Percentiles rank a stretch among this genome's conserved stretches.
Conservation (phyloP, 1,284 basidiomycete species). For the Sporisorium iseilematis-ciliati region DNA sequence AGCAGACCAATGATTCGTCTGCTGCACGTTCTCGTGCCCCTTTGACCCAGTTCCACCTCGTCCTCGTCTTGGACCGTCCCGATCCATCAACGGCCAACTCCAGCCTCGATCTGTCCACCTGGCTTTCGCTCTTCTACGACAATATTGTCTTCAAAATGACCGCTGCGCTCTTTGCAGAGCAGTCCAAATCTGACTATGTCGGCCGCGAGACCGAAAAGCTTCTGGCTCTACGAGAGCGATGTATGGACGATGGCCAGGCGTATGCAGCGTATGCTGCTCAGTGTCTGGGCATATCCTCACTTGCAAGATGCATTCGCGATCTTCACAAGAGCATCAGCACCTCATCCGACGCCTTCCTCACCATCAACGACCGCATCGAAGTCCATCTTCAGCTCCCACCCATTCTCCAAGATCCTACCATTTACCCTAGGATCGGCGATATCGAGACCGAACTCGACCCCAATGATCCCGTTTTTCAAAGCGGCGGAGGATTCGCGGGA, state of each 20-base stretch:
- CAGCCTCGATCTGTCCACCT: conserved; percentile 53
- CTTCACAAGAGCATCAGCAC: conserved; percentile 59
- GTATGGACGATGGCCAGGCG: conserved; percentile 57
- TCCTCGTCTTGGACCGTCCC: conserved; percentile 65
- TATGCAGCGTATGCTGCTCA: conserved; percentile 52
- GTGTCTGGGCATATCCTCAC: conserved; percentile 56
- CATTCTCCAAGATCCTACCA: conserved; percentile 55
- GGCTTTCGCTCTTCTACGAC: conserved; percentile 65
- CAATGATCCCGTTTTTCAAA: conserved; percentile 58
- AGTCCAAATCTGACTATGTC: conserved; percentile 56
- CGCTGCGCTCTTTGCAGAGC: conserved; percentile 64
- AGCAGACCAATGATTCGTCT: conserved; percentile 13
- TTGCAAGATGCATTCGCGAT: conserved; percentile 56
- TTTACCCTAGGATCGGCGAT: conserved; percentile 49
- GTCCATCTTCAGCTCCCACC: conserved; percentile 65
- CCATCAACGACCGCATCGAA: conserved; percentile 62
- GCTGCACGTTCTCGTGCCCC: conserved; percentile 18
- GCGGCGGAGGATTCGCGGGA: conserved; percentile 50
- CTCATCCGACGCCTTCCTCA: conserved; percentile 56
- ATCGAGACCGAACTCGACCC: conserved; percentile 63
- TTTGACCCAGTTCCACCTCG: conserved; percentile 63
- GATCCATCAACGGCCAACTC: conserved; percentile 56
- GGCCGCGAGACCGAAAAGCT: conserved; percentile 55
- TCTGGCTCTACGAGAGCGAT: conserved; percentile 55
- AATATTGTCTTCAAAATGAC: conserved; percentile 69